Conservation (phyloP, 2,329 filamentous ascomycete genomes). For the Cercospora sp. region DNA sequence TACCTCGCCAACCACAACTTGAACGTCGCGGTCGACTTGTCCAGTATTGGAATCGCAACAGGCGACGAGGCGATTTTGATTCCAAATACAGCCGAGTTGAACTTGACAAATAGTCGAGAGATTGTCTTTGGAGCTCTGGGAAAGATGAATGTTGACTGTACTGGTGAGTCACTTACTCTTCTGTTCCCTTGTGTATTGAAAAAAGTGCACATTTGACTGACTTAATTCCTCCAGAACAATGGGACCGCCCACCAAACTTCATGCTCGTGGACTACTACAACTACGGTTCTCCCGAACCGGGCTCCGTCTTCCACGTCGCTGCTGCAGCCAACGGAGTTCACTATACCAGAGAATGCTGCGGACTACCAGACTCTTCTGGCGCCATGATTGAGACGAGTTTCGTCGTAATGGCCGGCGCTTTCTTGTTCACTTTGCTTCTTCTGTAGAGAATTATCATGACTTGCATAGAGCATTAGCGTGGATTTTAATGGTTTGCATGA, state of each 20-base stretch:
- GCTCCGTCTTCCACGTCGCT: constrained; percentile 75
- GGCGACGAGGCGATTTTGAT: constrained; percentile 59
- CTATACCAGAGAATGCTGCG: constrained; percentile 63
- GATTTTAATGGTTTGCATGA: not conserved
- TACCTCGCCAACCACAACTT: constrained; percentile 92
- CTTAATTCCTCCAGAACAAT: constrained; percentile 45
- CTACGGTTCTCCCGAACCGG: constrained; percentile 59
- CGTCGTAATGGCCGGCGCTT: constrained; percentile 15
- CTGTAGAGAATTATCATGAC: not conserved
- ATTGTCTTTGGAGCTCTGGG: constrained; percentile 67
- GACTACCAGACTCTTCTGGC: constrained; percentile 32
- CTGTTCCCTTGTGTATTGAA: too few relatives aligned
- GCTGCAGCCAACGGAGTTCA: constrained; percentile 71
- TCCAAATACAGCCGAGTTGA: constrained; percentile 68
- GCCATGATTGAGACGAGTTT: constrained; percentile 13
- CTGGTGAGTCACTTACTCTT: constrained; percentile 39
- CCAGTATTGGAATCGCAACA: constrained; percentile 47
- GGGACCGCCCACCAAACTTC: constrained; percentile 72
- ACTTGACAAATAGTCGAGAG: constrained; percentile 67
- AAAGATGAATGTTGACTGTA: constrained; percentile 63
- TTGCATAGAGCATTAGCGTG: not conserved
- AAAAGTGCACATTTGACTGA: not conserved
- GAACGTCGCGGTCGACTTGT: constrained; percentile 71
- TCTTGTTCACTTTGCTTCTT: constrained; percentile 15
- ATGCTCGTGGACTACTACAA: constrained; percentile 87